These are phyloP conservation scores for Artomyces pyxidatus DNA, from an alignment of 768 basidiomycete genomes.

Conservation along the genomic window DNA sequence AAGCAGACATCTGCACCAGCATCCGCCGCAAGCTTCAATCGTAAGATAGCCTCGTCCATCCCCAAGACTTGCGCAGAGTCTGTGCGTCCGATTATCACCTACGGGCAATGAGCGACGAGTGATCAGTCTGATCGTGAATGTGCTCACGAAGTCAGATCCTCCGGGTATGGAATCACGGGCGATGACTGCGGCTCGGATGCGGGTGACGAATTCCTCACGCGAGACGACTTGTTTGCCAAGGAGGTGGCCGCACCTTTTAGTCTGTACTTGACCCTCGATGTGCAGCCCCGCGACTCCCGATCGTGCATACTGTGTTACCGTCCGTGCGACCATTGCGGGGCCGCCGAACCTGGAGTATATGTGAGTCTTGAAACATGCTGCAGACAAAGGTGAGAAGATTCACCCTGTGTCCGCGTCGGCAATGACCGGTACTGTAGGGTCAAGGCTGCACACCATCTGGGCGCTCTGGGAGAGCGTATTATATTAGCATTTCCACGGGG, in stretches of 20 bases:
- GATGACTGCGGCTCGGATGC: slow-evolving; percentile 69
- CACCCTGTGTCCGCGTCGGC: slow-evolving; percentile 78
- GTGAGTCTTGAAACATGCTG: not conserved
- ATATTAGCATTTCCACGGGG: too few relatives aligned
- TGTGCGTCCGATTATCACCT: slow-evolving; percentile 70
- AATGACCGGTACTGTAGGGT: slow-evolving; percentile 62
- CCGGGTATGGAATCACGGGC: slow-evolving; percentile 73
- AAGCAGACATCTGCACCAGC: slow-evolving; percentile 77
- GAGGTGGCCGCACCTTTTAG: slow-evolving; percentile 73
- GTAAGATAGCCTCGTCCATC: slow-evolving; percentile 65
- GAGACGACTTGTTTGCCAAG: slow-evolving; percentile 79
- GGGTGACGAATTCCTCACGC: slow-evolving; percentile 64
- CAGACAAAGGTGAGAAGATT: slow-evolving; percentile 2
- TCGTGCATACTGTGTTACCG: slow-evolving; percentile 59
- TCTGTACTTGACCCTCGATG: slow-evolving; percentile 79
- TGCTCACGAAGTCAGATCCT: slow-evolving; percentile 62
- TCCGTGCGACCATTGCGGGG: slow-evolving; percentile 67
- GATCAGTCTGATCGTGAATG: not conserved
- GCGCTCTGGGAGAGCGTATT: slow-evolving; percentile 34
- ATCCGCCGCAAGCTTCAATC: slow-evolving; percentile 62
- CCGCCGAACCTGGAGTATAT: slow-evolving; percentile 53
- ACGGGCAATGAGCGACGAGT: not conserved
- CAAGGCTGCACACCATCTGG: slow-evolving; percentile 60
- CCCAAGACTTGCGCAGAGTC: slow-evolving; percentile 74
- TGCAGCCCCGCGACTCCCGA: slow-evolving; percentile 70